Evolutionary conservation across 768 basidiomycete species (phyloP), one percentile per base, ranked within the genome.

Genomic region (Saitozyma sp.): DNA sequence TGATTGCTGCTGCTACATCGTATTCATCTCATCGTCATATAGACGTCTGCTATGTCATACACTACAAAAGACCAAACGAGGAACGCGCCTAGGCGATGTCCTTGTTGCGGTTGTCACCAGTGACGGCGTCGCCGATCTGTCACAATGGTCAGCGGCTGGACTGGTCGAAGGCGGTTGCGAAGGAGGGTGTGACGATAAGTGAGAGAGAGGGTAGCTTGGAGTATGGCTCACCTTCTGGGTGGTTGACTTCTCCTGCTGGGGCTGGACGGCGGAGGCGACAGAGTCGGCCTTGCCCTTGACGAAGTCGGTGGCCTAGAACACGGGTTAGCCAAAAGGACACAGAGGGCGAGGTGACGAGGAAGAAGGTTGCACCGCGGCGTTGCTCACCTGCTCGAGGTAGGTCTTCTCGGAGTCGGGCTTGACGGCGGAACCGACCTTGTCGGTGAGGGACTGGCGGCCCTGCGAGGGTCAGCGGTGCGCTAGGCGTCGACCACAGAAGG

Each of bases 401-500:
- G 58, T 38, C 61, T 75, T 75, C 67, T 75, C 67, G 16, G 70
- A 72, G 70, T 75, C 70, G 62, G 73, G 73, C 65, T 71, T 75
- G 59, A 61, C 59, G 54, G 73, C 68, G 40, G 68, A 42, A 55
- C 54, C 56, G 61, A 61, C 63, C 65, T 75, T 75, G 70, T 72
- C 70, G 55, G 62, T 62, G 52, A 72, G 58, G n/a, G 64, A 66
- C 66, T 72, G 49, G 52, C 70, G 64, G 41, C 70, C 70, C 70
- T 71, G 48, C 11, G 8, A 39, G 38, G 41, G 37, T 58, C 45
- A 58, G 57, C 20, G 29, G 38, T 40, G 14, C 52, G 50, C 45
- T 14, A 54, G 58, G 55, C 9, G 59, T n/a, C 50, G 42, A 19
- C 16, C 7, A 42, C 42, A 49, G 41, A 14, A 20, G 29, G 37